Conservation (phyloP, 345 rosid species). For the Murraya paniculata region DNA sequence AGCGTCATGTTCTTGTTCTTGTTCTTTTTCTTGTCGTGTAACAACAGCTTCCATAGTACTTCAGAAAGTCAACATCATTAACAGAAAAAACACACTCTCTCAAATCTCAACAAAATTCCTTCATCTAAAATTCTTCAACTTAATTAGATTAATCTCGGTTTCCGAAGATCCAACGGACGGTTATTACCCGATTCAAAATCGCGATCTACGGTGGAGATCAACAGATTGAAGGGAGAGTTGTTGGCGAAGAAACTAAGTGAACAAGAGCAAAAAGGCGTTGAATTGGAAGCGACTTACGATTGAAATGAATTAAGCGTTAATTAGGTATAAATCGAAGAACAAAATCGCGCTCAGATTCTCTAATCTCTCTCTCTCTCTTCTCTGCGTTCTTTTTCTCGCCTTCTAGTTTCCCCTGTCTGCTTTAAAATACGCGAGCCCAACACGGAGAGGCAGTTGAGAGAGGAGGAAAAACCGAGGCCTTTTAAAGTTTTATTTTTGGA, state of each 20-base stretch:
- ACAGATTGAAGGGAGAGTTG: background rate
- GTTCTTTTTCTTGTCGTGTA: conserved; percentile 28
- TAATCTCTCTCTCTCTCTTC: background rate
- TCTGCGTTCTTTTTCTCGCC: background rate
- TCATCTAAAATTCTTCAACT: background rate
- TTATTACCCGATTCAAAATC: conserved; percentile 4
- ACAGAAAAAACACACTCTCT: conserved; percentile 10
- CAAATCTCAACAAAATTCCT: conserved; percentile 2
- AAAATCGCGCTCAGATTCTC: conserved; percentile 8
- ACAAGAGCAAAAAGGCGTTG: background rate
- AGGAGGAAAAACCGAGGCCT: background rate
- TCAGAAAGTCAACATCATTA: conserved; percentile 50
- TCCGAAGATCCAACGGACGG: conserved; percentile 6
- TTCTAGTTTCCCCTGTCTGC: conserved; percentile 18
- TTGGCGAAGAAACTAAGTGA: background rate
- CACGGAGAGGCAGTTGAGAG: conserved; percentile 61
- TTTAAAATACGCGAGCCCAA: conserved; percentile 46
- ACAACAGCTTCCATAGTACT: conserved; percentile 61
- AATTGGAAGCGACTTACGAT: background rate
- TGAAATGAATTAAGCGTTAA: background rate
- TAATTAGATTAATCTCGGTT: background rate
- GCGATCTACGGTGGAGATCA: conserved; percentile 24
- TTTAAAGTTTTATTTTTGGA: background rate
- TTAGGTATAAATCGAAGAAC: background rate
- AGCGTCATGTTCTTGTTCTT: conserved; percentile 51